Evolutionary conservation across 495 filamentous ascomycete genomes (phyloP).

Genomic region (Penicillium paxilli): DNA sequence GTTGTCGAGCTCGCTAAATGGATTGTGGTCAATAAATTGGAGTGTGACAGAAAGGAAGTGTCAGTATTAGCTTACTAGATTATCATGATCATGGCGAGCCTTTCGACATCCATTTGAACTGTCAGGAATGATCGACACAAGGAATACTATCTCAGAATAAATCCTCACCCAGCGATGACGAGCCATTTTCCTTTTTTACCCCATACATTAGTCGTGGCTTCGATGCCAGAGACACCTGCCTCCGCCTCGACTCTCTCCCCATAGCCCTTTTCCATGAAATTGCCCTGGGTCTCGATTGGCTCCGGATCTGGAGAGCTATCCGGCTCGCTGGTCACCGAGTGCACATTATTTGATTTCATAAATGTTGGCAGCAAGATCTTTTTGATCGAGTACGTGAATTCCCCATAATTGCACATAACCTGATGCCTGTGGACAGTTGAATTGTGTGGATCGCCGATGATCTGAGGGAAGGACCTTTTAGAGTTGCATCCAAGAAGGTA

Average conservation of each 20-base stretch:
- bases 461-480: no score
- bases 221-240: slow-evolving; percentile 2
- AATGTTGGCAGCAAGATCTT: background rate
- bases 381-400: background rate
- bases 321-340: background rate
- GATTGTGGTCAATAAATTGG: background rate
- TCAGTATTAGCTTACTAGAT: slow-evolving; percentile 37
- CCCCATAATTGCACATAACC: background rate
- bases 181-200: slow-evolving; percentile 43
- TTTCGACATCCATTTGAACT: slow-evolving; percentile 17
- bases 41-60: no score
- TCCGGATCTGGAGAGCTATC: background rate
- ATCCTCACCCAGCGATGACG: slow-evolving; percentile 43
- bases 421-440: no score
- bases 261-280: background rate
- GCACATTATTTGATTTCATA: background rate
- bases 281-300: background rate
- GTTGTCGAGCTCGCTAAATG: slow-evolving; percentile 42
- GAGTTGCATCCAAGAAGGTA: no score
- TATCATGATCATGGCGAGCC: slow-evolving; percentile 46
- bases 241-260: background rate
- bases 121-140: background rate
- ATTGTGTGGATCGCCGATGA: no score
- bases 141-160: background rate
- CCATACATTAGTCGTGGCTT: slow-evolving; percentile 25